A percentile compares a stretch with the other conserved stretches of the same genome.
These are phyloP conservation scores for Cyclotella choctawhatcheeana DNA, from an alignment of 108 stramenopile species.

Conservation along the genomic window DNA sequence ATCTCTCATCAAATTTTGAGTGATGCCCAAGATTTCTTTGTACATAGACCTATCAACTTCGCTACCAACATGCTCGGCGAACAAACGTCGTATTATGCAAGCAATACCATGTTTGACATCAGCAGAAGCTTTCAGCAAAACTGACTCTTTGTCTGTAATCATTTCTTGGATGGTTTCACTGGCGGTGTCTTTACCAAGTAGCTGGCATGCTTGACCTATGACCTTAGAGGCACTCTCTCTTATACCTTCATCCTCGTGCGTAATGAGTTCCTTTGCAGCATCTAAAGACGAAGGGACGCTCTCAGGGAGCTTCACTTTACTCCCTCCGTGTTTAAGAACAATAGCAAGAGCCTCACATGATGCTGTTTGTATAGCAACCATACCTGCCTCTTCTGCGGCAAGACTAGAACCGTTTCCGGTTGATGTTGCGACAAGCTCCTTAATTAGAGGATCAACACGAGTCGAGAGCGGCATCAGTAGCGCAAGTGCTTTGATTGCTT, in stretches of 20 bases:
- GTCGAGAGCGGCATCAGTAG: slow-evolving; percentile 89
- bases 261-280: slow-evolving; percentile 71
- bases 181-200: slow-evolving; percentile 64
- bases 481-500: slow-evolving; percentile 84
- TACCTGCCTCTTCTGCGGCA: slow-evolving; percentile 60
- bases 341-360: slow-evolving; percentile 78
- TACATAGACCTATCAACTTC: slow-evolving; percentile 51
- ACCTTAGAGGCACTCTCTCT: slow-evolving; percentile 87
- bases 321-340: slow-evolving; percentile 70
- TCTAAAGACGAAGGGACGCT: slow-evolving; percentile 85
- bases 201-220: slow-evolving; percentile 69
- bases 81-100: slow-evolving; percentile 70
- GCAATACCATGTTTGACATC: slow-evolving; percentile 77
- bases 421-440: slow-evolving; percentile 84
- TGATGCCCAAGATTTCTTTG: slow-evolving; percentile 24
- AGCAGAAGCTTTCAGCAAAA: slow-evolving; percentile 33
- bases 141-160: slow-evolving; percentile 49
- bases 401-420: slow-evolving; percentile 62
- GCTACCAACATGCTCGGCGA: slow-evolving; percentile 57
- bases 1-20: slow-evolving; percentile 68
- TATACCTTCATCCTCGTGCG: slow-evolving; percentile 79
- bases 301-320: slow-evolving; percentile 83
- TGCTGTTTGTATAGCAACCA: slow-evolving; percentile 85
- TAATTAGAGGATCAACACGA: slow-evolving; percentile 92
- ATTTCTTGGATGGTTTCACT: slow-evolving; percentile 52